Evolutionary conservation across 2,329 filamentous ascomycete genomes (phyloP), one percentile per base, ranked within the genome.

Genomic region (Didymella keratinophila): DNA sequence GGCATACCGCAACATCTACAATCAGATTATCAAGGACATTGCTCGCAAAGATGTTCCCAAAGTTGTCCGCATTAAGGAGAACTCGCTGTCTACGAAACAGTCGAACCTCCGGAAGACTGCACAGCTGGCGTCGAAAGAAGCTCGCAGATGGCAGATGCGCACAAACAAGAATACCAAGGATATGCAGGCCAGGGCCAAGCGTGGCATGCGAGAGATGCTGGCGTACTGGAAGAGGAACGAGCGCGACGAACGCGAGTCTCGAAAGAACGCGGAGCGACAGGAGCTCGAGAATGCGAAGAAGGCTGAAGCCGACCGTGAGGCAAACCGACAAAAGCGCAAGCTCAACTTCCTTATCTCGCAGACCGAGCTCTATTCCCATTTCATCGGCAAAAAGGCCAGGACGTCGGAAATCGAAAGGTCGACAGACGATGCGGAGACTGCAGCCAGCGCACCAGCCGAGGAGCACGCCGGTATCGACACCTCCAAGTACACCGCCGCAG

Each of bases 141-240:
- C 95, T 52, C 93, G 96, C 73, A 86, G 96, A 72, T 99, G 95
- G 95, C 96, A 99, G 78, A 86, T 96, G 60, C 90, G 93, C 41
- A 99, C 95, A 52, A 99, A 99, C 82, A 98, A 99, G 84, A 96
- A 93, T 73, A 95, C 91, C 76, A 99, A 99, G 78, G 95, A 99
- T 77, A 91, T 96, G 4, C 95, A 98, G 76, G 95, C 95, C 41
- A 88, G 95, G 46, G 95, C 95, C 58, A 99, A 99, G 83, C 90
- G 95, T 67, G 94, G 94, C 59, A 99, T 99, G 95, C 88, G 95
- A 75, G 95, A 99, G 79, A 99, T 99, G 95, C 95, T 97, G 86
- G 88, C 91, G 57, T 99, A 98, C 84, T 99, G 95, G 95, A 98
- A 98, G 80, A 90, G 94, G 56, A 99, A 99, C 76, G 95, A 99